These are phyloP conservation scores for Thalassiosira oceanica DNA, from an alignment of 352 stramenopile genomes.

Conservation along the genomic window DNA sequence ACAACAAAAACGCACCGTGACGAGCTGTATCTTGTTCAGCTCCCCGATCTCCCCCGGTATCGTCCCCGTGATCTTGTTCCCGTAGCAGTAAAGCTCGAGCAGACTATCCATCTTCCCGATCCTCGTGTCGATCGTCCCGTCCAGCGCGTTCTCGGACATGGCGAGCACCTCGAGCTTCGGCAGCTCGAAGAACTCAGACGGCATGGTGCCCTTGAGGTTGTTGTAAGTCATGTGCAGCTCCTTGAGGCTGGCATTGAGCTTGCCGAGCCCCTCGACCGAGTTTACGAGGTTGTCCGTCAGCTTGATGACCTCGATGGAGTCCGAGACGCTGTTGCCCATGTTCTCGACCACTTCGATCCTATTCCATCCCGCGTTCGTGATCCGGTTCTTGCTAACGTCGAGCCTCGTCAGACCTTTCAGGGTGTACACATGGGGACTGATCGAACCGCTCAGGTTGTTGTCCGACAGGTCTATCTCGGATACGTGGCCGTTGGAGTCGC, in stretches of 20 bases:
- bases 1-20: slow-evolving; percentile 53
- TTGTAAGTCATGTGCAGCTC: slow-evolving; percentile 62
- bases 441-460: slow-evolving; percentile 56
- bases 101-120: slow-evolving; percentile 57
- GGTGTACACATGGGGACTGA: slow-evolving; percentile 66
- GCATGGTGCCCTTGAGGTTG: slow-evolving; percentile 49
- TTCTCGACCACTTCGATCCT: slow-evolving; percentile 12
- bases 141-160: slow-evolving; percentile 67
- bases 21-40: slow-evolving; percentile 58
- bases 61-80: slow-evolving; percentile 68
- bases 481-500: slow-evolving; percentile 50
- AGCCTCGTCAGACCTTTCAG: slow-evolving; percentile 49
- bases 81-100: slow-evolving; percentile 72
- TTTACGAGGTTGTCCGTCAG: slow-evolving; percentile 47
- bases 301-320: slow-evolving; percentile 25
- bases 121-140: slow-evolving; percentile 46
- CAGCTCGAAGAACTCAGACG: slow-evolving; percentile 54
- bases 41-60: slow-evolving; percentile 65
- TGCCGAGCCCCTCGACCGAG: slow-evolving; percentile 34
- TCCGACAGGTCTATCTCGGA: slow-evolving; percentile 59
- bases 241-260: slow-evolving; percentile 21
- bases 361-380: slow-evolving; percentile 41
- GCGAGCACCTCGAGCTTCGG: slow-evolving; percentile 58
- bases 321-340: neutral
- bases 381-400: slow-evolving; percentile 47